Percentiles rank a stretch among this genome's conserved stretches.
These are phyloP conservation scores for Pichia pseudocactophila DNA, from an alignment of 805 yeast genomes.

Conservation along the genomic window DNA sequence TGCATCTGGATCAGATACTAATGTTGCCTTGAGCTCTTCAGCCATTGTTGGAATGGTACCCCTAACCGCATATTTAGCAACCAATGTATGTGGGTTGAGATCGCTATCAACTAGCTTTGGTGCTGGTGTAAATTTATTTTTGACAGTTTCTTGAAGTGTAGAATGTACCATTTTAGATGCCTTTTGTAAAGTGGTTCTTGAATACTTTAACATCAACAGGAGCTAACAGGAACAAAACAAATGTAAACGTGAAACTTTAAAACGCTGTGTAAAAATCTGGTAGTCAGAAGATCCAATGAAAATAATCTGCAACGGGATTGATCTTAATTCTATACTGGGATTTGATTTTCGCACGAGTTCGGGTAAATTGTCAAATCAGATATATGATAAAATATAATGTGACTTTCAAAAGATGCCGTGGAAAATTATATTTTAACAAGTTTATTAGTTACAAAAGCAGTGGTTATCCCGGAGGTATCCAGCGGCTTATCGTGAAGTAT, in stretches of 20 bases:
- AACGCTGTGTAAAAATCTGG: too few relatives aligned
- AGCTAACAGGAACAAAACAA: not conserved
- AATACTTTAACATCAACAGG: not conserved
- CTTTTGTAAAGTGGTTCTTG: not conserved
- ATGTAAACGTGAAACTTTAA: not conserved
- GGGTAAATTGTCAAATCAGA: too few relatives aligned
- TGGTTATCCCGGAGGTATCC: too few relatives aligned
- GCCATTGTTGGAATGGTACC: slow-evolving; percentile 93
- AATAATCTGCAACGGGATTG: not conserved
- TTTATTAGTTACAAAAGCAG: too few relatives aligned
- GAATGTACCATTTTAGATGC: slow-evolving; percentile 3
- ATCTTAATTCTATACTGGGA: not conserved
- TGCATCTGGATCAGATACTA: slow-evolving; percentile 46
- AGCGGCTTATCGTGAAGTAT: too few relatives aligned
- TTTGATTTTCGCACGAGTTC: too few relatives aligned
- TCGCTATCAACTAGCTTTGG: slow-evolving; percentile 35
- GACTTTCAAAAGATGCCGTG: too few relatives aligned
- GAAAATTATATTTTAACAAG: too few relatives aligned
- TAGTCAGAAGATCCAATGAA: too few relatives aligned
- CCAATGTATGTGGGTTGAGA: slow-evolving; percentile 64
- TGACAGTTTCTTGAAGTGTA: slow-evolving; percentile 6
- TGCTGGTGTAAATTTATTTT: slow-evolving; percentile 24
- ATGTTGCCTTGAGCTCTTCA: slow-evolving; percentile 60
- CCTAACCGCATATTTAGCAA: slow-evolving; percentile 93
- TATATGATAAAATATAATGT: too few relatives aligned